Percentiles rank a stretch among this genome's conserved stretches.
Evolutionary conservation across 441 rosid species (phyloP).

Genomic region (Euphorbia corollata): DNA sequence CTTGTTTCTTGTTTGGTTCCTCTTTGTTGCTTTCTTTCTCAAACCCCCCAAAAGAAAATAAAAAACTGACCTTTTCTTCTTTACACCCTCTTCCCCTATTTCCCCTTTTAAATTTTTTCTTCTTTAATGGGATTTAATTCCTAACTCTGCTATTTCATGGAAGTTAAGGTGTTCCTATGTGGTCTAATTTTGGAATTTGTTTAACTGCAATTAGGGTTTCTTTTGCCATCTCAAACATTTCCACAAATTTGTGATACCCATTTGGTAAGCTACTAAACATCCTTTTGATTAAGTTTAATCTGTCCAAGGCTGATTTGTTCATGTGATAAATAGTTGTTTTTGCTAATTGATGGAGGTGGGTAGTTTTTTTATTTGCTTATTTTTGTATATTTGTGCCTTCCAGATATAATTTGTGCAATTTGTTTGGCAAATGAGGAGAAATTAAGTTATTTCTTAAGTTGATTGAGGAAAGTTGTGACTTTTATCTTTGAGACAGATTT

Average conservation of each 20-base stretch:
- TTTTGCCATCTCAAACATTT: neutral
- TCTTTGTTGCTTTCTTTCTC: slow-evolving; percentile 10
- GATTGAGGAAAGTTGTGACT: neutral
- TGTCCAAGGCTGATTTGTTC: neutral
- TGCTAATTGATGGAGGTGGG: neutral
- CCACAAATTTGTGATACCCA: neutral
- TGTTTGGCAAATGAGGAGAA: neutral
- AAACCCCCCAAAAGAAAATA: neutral
- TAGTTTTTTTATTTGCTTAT: neutral
- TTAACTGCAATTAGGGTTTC: slow-evolving; percentile 5
- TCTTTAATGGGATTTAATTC: neutral
- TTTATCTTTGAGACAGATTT: no score
- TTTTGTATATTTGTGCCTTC: neutral
- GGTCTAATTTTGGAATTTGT: neutral
- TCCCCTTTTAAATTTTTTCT: neutral
- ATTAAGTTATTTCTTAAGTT: no score
- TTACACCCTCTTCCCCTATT: neutral
- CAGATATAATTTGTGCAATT: neutral
- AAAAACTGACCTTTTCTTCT: neutral
- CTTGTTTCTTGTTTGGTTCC: slow-evolving; percentile 11
- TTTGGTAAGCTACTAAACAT: neutral
- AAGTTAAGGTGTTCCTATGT: neutral
- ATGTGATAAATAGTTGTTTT: neutral
- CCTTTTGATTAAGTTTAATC: no score
- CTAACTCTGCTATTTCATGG: neutral